Base-by-base conservation (phyloP, 805 yeast species). In the Kluyveromyces dobzhanskii region DNA sequence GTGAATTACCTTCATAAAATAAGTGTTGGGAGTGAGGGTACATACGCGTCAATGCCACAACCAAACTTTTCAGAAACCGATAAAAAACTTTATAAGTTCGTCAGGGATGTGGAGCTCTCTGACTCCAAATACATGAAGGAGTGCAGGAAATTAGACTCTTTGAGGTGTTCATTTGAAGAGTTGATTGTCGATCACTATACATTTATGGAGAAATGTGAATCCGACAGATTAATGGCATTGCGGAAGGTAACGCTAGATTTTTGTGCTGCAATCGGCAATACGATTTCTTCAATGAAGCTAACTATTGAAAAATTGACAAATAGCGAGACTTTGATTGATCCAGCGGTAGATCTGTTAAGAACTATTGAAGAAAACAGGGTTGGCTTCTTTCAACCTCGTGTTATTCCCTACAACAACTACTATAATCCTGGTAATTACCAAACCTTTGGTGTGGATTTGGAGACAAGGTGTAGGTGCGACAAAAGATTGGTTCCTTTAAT, bases 201-300 rank as follows among this genome's bases (percentile, higher is more conserved):
- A 17, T 84, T 80, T 55, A 76, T 85, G 84, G 90, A 85, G 56
- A 73, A 78, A 50, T 85, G 92, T 62, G 95, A 85, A 61, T 58
- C 74, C 26, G 94, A 85, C 60, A 71, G 95, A 46, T 65, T 83
- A 43, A 70, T 71, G 46, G 92, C 92, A 0, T 64, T 85, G 44
- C 84, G 85, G 57, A 80, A 82, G 43, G 88, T 79, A 1, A 72
- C 82, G 9, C 67, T 76, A 38, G 94, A 85, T 55, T 83, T 82
- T 48, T 64, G 82, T 17, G 76, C 85, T 0, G 69, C 81, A 2
- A 66, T 83, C 26, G 70, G 85, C 27, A 77, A 76, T 51, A 76
- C 73, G 36, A 69, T 79, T 27, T 69, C 78, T 4, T 64, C 73
- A 2, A 61, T 82, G 51, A 78, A 79, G 54, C 61, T 73, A 4